Evolutionary conservation across 352 stramenopile species (phyloP), one percentile per base, ranked within the genome.

Genomic region (Thalassiosira hispida): DNA sequence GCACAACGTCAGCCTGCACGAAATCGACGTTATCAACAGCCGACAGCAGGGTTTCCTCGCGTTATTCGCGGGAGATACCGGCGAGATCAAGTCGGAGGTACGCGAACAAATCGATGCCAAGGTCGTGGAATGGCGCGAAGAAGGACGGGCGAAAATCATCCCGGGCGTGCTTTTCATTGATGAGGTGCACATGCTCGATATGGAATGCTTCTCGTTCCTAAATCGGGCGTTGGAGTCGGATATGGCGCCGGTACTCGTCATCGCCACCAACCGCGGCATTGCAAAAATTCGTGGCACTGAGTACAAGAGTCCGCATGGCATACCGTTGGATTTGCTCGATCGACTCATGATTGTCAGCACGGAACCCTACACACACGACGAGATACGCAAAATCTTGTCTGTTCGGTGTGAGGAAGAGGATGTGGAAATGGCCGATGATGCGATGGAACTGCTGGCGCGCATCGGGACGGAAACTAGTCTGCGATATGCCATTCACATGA

Each of bases 21-120:
- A 99, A 79, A 99, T 99, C 84, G 97, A 99, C 87, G 97, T 99
- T 27, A 99, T 99, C 83, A 99, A 99, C 90, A 98, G 95, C 51
- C 92, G 97, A 33, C 97, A 98, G 82, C 97, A 99, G 81, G 96
- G 98, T 25, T 99, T 99, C 82, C 87, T 99, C 12, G 97, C 97
- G 0, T 90, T 99, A 1, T 99, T 99, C 89, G 95, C 97, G 14
- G 97, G 97, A 47, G 97, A 99, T 85, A 99, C 97, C 27, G 97
- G 97, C 80, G 71, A 79, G 44, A 73, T 73, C 71, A 79, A 79
- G 23, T 33, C 33, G 29, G 62, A 79, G 96, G 96, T 99, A 60
- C 95, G 98, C 47, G 96, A 99, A 81, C 97, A 99, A 86, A 99
- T 99, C 85, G 97, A 99, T 92, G 91, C 92, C 16, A 99, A 99